These are phyloP conservation scores for Candida yuanshanica DNA, from an alignment of 805 yeast species.

Conservation along the genomic window DNA sequence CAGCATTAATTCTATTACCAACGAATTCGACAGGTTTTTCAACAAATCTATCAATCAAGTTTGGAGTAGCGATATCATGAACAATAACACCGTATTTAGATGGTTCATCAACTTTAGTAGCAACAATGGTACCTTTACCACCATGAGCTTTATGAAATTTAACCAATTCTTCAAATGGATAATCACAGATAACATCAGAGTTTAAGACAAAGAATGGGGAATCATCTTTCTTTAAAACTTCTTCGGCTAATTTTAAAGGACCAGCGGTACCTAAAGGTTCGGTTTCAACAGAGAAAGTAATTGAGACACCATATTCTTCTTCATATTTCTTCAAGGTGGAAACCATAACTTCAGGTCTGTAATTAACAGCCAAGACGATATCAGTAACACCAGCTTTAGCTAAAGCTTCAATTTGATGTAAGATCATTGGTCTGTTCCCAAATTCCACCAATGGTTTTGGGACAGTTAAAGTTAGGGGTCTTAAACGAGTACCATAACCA, in stretches of 20 bases:
- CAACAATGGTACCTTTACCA: slow-evolving; percentile 97
- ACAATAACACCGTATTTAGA: slow-evolving; percentile 99
- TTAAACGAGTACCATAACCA: slow-evolving; percentile 99
- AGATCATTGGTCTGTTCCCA: slow-evolving; percentile 98
- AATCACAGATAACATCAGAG: slow-evolving; percentile 98
- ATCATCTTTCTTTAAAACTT: slow-evolving; percentile 87
- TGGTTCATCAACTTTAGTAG: slow-evolving; percentile 99
- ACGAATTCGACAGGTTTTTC: slow-evolving; percentile 99
- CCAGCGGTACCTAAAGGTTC: slow-evolving; percentile 99
- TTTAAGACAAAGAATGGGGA: slow-evolving; percentile 96
- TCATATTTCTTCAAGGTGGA: slow-evolving; percentile 91
- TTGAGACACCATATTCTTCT: slow-evolving; percentile 86
- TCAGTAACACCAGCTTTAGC: slow-evolving; percentile 99
- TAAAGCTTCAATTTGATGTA: slow-evolving; percentile 96
- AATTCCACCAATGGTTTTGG: slow-evolving; percentile 98
- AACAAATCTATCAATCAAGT: slow-evolving; percentile 96
- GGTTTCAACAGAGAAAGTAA: slow-evolving; percentile 96
- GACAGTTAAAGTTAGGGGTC: slow-evolving; percentile 92
- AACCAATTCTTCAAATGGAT: slow-evolving; percentile 91
- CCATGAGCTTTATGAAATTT: slow-evolving; percentile 94
- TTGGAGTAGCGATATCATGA: slow-evolving; percentile 90
- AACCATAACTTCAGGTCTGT: slow-evolving; percentile 99
- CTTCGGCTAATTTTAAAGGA: slow-evolving; percentile 95
- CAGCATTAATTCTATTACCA: slow-evolving; percentile 99
- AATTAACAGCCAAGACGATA: slow-evolving; percentile 96